A percentile compares a stretch with the other conserved stretches of the same genome.
Conservation (phyloP, 208 protist genomes). For the Herpetomonas tarakana region DNA sequence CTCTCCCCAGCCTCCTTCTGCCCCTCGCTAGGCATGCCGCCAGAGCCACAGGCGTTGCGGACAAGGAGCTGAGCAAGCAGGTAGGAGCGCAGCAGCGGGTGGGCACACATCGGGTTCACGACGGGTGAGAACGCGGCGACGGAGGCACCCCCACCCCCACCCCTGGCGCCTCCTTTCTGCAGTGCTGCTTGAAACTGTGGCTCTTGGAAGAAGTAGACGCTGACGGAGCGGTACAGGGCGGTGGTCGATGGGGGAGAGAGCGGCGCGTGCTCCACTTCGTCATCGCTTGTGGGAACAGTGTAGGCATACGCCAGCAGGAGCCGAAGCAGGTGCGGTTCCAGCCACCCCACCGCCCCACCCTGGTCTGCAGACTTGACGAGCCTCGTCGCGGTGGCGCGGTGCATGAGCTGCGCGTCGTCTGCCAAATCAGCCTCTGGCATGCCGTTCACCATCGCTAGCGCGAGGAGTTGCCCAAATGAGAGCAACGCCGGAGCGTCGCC, state of each 20-base stretch:
- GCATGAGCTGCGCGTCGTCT: slow-evolving; percentile 41
- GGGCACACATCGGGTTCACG: background rate
- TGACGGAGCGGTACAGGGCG: slow-evolving; percentile 45
- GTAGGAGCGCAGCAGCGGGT: background rate
- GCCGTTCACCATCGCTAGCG: slow-evolving; percentile 52
- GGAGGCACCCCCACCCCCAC: slow-evolving; percentile 15
- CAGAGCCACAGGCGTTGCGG: background rate
- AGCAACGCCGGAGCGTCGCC: slow-evolving; percentile 13
- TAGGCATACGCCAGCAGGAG: slow-evolving; percentile 63
- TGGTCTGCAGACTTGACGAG: slow-evolving; percentile 12
- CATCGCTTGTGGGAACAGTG: slow-evolving; percentile 26
- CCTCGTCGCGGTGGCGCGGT: slow-evolving; percentile 42
- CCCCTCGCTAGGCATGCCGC: too few relatives aligned
- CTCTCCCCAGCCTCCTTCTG: background rate
- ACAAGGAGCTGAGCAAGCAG: background rate
- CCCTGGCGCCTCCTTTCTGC: slow-evolving; percentile 4
- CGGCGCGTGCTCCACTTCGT: slow-evolving; percentile 16
- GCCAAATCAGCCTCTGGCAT: slow-evolving; percentile 66
- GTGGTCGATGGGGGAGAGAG: slow-evolving; percentile 36
- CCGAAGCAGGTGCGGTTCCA: slow-evolving; percentile 39
- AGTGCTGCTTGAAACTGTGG: slow-evolving; percentile 13
- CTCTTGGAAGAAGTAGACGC: slow-evolving; percentile 44
- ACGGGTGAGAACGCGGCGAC: slow-evolving; percentile 4
- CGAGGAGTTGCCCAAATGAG: slow-evolving; percentile 68
- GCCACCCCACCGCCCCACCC: slow-evolving; percentile 7